Percentiles rank a stretch among this genome's conserved stretches.
Evolutionary conservation across 106 monocot species (phyloP).

Genomic region (Dendrobium catenatum): DNA sequence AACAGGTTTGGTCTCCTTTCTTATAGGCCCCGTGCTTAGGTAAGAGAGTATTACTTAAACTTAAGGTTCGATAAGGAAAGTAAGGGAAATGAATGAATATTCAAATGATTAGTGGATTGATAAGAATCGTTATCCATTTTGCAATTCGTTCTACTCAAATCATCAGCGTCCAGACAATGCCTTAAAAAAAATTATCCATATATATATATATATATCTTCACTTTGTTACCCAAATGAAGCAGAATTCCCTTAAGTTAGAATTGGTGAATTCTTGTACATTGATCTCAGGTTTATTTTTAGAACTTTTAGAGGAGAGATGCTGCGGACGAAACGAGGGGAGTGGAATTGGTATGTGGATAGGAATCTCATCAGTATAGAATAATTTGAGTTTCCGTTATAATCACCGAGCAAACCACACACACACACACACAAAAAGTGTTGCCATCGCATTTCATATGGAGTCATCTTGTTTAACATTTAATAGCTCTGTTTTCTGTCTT

Average conservation of each 20-base stretch:
- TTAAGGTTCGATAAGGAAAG: too few species aligned
- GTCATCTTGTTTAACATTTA: background rate
- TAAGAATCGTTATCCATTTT: background rate
- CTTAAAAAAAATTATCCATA: background rate
- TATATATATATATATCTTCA: background rate
- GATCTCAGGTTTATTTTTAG: background rate
- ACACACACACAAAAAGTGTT: background rate
- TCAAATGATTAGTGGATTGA: background rate
- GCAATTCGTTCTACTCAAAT: background rate
- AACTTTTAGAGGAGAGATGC: too few species aligned
- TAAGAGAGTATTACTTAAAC: background rate
- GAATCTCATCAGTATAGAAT: background rate
- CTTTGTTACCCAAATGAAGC: background rate
- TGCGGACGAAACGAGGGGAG: background rate
- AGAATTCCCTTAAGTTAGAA: background rate
- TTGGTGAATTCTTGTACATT: background rate
- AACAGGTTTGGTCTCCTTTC: conserved; percentile 43
- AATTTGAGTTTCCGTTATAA: background rate
- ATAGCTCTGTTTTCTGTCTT: too few species aligned
- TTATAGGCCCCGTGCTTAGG: background rate
- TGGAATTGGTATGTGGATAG: background rate
- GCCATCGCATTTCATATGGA: background rate
- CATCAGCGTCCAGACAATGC: background rate
- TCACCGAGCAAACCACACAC: background rate
- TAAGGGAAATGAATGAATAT: background rate